Conservation (phyloP, 495 filamentous ascomycete genomes). For the Astrocystis sublimbata region DNA sequence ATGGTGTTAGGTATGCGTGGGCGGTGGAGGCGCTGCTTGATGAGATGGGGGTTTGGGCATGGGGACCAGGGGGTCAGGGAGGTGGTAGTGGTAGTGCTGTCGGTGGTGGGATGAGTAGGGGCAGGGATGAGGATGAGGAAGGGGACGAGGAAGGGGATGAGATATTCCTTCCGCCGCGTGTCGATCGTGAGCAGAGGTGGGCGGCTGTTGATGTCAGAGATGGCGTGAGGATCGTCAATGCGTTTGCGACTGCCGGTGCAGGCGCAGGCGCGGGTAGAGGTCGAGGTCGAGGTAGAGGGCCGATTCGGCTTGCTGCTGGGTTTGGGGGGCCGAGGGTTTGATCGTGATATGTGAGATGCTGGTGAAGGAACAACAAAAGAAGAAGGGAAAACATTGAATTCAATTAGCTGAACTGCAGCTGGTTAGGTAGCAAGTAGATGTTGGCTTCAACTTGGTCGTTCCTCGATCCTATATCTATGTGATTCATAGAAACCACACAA, state of each 20-base stretch:
- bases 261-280: neutral
- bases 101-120: too few species aligned
- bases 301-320: constrained; percentile 22
- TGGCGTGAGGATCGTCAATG: constrained; percentile 34
- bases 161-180: constrained; percentile 9
- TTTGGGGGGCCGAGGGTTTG: constrained; percentile 24
- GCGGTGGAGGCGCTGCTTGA: constrained; percentile 49
- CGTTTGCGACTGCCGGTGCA: constrained; percentile 13
- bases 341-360: neutral
- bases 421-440: too few species aligned
- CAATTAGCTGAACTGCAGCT: too few species aligned
- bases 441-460: too few species aligned
- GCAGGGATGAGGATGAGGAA: neutral
- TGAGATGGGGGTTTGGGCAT: constrained; percentile 38
- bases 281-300: constrained; percentile 10
- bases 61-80: too few species aligned
- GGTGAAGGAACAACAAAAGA: too few species aligned
- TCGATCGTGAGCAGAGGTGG: constrained; percentile 46
- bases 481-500: too few species aligned
- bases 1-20: constrained; percentile 29
- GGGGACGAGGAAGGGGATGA: constrained; percentile 19
- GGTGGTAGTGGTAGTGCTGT: too few species aligned
- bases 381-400: too few species aligned
- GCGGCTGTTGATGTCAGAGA: constrained; percentile 38
- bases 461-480: too few species aligned